A percentile compares a stretch with the other conserved stretches of the same genome.
phyloP scores from a whole-genome alignment of 2,329 filamentous ascomycete species.

The Bimuria novae-zelandiae region DNA sequence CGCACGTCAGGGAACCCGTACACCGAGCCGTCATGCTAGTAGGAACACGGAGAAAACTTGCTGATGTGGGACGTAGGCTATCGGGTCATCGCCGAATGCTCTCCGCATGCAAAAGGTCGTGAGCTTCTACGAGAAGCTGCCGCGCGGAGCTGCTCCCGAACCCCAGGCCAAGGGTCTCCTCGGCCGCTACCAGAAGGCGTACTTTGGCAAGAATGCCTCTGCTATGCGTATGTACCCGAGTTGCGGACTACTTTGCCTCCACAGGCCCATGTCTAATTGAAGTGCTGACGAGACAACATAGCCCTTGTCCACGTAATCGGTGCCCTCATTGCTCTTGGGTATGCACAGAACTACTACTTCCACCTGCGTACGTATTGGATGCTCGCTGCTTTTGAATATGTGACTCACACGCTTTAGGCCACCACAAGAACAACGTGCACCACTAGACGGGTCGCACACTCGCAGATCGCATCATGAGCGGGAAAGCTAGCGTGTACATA shows the following conservation, averaged over 20 bases:
- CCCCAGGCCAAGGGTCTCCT: conserved; percentile 80
- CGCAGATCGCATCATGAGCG: conserved; percentile 13
- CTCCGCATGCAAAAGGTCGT: conserved; percentile 97
- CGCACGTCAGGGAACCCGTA: conserved; percentile 3
- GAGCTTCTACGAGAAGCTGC: conserved; percentile 98
- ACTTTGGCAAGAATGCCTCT: conserved; percentile 95
- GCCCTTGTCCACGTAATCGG: conserved; percentile 87
- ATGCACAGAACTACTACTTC: conserved; percentile 99
- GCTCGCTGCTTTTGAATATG: conserved; percentile 10
- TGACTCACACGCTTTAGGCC: conserved; percentile 63
- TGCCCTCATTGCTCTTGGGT: conserved; percentile 78
- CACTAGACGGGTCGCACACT: conserved; percentile 65
- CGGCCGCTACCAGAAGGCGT: conserved; percentile 80
- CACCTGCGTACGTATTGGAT: conserved; percentile 79
- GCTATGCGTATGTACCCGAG: conserved; percentile 75
- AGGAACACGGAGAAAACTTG: background rate
- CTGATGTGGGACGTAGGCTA: conserved; percentile 65
- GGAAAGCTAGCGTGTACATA: conserved; percentile 41
- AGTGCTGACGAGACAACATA: conserved; percentile 48
- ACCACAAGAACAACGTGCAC: conserved; percentile 99
- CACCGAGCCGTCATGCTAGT: conserved; percentile 1
- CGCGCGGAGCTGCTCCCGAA: conserved; percentile 86
- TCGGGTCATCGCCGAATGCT: conserved; percentile 93
- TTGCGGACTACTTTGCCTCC: background rate
- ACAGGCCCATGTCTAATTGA: background rate